phyloP scores from a whole-genome alignment of 768 basidiomycete species.

The Pulveroboletus frians region DNA sequence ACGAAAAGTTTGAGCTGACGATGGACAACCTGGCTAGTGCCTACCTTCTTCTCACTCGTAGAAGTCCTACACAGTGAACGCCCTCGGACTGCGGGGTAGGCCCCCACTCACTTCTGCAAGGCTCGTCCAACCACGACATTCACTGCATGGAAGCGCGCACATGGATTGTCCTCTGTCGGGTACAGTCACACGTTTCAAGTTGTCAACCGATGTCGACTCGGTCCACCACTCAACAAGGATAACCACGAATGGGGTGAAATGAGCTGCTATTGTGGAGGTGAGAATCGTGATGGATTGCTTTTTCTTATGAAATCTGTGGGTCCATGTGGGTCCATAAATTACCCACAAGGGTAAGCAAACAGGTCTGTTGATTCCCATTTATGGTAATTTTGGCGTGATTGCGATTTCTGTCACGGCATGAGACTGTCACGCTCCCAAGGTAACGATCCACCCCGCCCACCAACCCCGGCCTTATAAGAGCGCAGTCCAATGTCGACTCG shows the following conservation, averaged over 20 bases:
- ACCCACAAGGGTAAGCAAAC: slow-evolving; percentile 16
- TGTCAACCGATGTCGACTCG: slow-evolving; percentile 6
- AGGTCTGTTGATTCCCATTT: slow-evolving; percentile 3
- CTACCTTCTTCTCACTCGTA: background rate
- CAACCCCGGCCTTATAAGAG: slow-evolving; percentile 23
- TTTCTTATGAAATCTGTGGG: slow-evolving; percentile 12
- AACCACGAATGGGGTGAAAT: background rate
- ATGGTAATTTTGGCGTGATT: slow-evolving; percentile 27
- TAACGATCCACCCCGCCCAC: slow-evolving; percentile 7
- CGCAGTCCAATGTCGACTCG: slow-evolving; percentile 2
- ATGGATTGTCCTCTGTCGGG: background rate
- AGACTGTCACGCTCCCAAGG: slow-evolving; percentile 21
- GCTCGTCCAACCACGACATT: background rate
- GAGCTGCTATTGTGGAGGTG: slow-evolving; percentile 3
- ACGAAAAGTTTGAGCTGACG: background rate
- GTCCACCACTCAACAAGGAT: background rate
- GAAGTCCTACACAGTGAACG: background rate
- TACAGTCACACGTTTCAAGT: background rate
- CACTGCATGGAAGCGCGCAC: background rate
- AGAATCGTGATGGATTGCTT: slow-evolving; percentile 25
- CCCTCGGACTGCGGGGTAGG: background rate
- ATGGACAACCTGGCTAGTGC: background rate
- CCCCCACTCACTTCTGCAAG: background rate
- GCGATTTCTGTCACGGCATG: slow-evolving; percentile 29
- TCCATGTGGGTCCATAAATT: slow-evolving; percentile 30